Percentiles rank a stretch among this genome's conserved stretches.
phyloP scores from a whole-genome alignment of 371 early-diverging fungal genomes.

The Massospora cicadina region DNA sequence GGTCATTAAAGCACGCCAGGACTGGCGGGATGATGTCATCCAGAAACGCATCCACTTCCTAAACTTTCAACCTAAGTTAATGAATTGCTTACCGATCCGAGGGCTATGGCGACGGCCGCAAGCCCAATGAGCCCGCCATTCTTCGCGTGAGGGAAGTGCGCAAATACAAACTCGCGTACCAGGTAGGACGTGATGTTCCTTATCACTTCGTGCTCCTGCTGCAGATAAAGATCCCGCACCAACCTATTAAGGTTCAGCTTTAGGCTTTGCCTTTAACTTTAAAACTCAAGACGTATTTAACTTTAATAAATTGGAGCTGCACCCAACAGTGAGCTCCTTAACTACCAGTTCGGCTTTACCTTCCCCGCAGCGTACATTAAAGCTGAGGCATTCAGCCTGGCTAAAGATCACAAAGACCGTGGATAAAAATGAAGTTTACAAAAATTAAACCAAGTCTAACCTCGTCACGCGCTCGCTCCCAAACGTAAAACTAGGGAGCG shows the following conservation, averaged over 20 bases:
- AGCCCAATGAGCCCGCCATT: constrained; percentile 86
- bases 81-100: constrained; percentile 35
- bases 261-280: neutral
- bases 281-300: neutral
- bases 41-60: constrained; percentile 44
- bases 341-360: no score
- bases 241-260: constrained; percentile 23
- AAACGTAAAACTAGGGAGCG: no score
- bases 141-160: constrained; percentile 53
- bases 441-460: no score
- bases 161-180: constrained; percentile 63
- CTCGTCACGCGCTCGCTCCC: no score
- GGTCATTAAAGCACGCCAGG: constrained; percentile 68
- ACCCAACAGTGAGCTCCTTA: neutral
- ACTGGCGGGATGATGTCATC: constrained; percentile 75
- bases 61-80: constrained; percentile 9
- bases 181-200: constrained; percentile 45
- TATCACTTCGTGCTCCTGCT: constrained; percentile 29
- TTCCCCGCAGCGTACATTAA: no score
- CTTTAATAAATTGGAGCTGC: neutral
- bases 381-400: no score
- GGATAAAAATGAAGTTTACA: no score
- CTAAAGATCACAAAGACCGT: no score
- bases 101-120: constrained; percentile 71
- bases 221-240: constrained; percentile 37